Percentiles rank a stretch among this genome's conserved stretches.
These are phyloP conservation scores for Penicillium occitanis DNA, from an alignment of 2,329 filamentous ascomycete species.

Conservation along the genomic window DNA sequence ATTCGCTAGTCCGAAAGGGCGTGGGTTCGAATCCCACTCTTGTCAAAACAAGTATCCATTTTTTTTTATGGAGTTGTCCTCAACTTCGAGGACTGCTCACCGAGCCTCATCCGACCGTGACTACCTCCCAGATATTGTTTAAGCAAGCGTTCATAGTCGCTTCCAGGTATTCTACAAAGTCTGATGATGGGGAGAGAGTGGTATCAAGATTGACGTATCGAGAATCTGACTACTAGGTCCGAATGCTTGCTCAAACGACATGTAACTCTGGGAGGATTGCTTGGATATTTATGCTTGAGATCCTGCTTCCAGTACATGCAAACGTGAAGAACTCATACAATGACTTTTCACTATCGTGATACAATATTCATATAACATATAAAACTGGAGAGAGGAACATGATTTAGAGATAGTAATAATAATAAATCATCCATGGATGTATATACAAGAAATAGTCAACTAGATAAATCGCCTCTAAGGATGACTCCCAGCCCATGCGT, in stretches of 20 bases:
- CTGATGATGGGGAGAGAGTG: neutral
- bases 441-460: neutral
- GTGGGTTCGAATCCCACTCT: too few species aligned
- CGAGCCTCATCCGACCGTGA: neutral
- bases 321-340: neutral
- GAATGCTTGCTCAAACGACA: neutral
- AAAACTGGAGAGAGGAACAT: neutral
- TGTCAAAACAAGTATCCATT: neutral
- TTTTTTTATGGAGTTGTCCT: neutral
- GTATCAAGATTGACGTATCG: neutral
- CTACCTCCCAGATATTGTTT: neutral
- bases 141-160: neutral
- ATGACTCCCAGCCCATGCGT: constrained; percentile 17
- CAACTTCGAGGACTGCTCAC: neutral
- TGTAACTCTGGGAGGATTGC: neutral
- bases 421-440: neutral
- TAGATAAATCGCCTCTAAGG: neutral
- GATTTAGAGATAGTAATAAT: neutral
- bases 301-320: neutral
- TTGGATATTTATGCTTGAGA: neutral
- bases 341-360: neutral
- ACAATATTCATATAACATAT: neutral
- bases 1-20: too few species aligned
- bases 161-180: neutral
- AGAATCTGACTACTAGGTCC: neutral